Conservation (phyloP, 768 basidiomycete genomes). For the Psilocybe sp. region DNA sequence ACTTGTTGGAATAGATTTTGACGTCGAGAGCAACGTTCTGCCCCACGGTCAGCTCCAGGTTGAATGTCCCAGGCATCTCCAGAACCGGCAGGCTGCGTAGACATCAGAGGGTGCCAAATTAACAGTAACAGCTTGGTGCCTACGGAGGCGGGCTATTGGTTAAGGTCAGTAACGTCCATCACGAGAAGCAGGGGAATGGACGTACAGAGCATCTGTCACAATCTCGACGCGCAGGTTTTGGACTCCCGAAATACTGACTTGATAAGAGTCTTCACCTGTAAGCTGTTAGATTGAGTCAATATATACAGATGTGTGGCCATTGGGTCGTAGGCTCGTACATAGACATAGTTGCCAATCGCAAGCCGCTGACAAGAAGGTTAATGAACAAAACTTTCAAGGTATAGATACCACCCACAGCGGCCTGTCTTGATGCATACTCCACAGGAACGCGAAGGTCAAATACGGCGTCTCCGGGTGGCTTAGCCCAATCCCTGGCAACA, state of each 20-base stretch:
- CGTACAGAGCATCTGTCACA: slow-evolving; percentile 79
- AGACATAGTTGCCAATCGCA: slow-evolving; percentile 83
- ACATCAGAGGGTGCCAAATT: slow-evolving; percentile 2
- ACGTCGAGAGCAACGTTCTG: slow-evolving; percentile 84
- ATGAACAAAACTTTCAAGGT: slow-evolving; percentile 8
- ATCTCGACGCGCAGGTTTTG: slow-evolving; percentile 85
- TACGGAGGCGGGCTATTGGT: slow-evolving; percentile 45
- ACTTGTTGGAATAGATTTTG: slow-evolving; percentile 73
- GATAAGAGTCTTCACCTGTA: slow-evolving; percentile 83
- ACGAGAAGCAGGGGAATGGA: slow-evolving; percentile 79
- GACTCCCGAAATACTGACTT: slow-evolving; percentile 80
- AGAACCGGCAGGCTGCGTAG: slow-evolving; percentile 54
- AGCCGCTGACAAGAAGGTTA: slow-evolving; percentile 50
- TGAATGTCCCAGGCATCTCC: slow-evolving; percentile 87
- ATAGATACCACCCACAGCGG: slow-evolving; percentile 54
- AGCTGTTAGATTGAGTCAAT: slow-evolving; percentile 40
- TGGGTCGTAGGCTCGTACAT: slow-evolving; percentile 43
- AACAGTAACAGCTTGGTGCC: slow-evolving; percentile 16
- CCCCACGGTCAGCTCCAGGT: slow-evolving; percentile 74
- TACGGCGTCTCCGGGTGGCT: slow-evolving; percentile 75
- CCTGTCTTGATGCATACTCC: slow-evolving; percentile 84
- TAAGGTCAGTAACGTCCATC: slow-evolving; percentile 51
- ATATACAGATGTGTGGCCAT: neutral
- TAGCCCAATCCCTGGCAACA: slow-evolving; percentile 81
- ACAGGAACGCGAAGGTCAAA: slow-evolving; percentile 80